Percentiles rank a stretch among this genome's conserved stretches.
Evolutionary conservation across 129 eudicot species (phyloP).

Genomic region (Deinandra increscens): DNA sequence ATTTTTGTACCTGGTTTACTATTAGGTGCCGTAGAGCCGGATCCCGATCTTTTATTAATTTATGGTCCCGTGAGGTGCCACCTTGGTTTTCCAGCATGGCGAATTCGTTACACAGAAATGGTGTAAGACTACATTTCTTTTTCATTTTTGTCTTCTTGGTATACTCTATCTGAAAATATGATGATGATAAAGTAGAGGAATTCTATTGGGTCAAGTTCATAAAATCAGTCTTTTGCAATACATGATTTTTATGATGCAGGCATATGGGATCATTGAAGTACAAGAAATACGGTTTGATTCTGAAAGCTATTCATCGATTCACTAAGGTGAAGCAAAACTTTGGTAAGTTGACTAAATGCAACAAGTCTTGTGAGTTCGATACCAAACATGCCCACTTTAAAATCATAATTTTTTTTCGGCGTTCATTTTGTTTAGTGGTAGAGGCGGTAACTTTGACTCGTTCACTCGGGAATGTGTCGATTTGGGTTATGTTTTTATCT

Average conservation of each 20-base stretch:
- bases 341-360: slow-evolving; percentile 46
- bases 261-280: slow-evolving; percentile 79
- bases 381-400: background rate
- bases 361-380: background rate
- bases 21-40: slow-evolving; percentile 58
- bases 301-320: slow-evolving; percentile 68
- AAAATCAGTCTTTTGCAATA: too few relatives aligned
- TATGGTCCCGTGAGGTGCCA: slow-evolving; percentile 79
- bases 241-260: slow-evolving; percentile 39
- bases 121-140: slow-evolving; percentile 47
- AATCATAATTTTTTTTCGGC: too few relatives aligned
- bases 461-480: background rate
- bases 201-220: too few relatives aligned
- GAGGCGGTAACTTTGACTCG: background rate
- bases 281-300: slow-evolving; percentile 62
- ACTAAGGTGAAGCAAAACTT: slow-evolving; percentile 83
- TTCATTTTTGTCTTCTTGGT: background rate
- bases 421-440: background rate
- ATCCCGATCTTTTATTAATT: slow-evolving; percentile 72
- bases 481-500: too few relatives aligned
- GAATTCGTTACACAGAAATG: slow-evolving; percentile 84
- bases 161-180: too few relatives aligned
- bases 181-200: background rate
- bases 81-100: slow-evolving; percentile 90
- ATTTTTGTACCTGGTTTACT: background rate